Evolutionary conservation across 257 asterid species (phyloP), one percentile per base, ranked within the genome.

Genomic region (Fraxinus anomala): DNA sequence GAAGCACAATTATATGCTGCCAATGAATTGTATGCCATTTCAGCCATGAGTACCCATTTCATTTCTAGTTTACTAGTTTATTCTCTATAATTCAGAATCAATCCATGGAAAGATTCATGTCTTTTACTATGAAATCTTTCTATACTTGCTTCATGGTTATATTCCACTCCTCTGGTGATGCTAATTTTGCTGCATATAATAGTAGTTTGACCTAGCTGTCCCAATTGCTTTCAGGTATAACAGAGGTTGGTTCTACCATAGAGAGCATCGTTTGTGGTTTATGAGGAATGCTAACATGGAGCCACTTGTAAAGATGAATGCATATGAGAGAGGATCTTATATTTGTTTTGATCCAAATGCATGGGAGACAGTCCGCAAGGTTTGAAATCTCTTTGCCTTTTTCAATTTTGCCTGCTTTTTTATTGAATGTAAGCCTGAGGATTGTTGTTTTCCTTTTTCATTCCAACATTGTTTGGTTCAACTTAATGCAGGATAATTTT

Each of bases 301-400:
- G 81, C 99, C 92, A 76, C 97, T 90, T 80, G 96, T 91, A 14
- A 92, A 92, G 87, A 87, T 94, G 65, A 89, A 79, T 77, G 36
- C 93, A 21, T 86, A 89, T 9, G 99, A 96, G 88, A 91, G 96
- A 85, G 98, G 96, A 36, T 91, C 98, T 69, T 96, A 91, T 79
- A 89, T 92, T 80, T 89, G 90, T 82, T 94, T 96, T 80, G 99
- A 96, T 87, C 98, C 99, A 36, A 94, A 89, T 86, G 89, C 96
- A 73, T 96, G 99, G 99, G 98, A 96, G 83, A 96, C 97, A 28
- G 80, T 93, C 72, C 96, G 97, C 83, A 96, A 96, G 98, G 99
- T 96, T 68, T 37, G 85, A 39, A 59, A 80, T 79, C 14, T 28
- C 11, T 2, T 66, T n/a, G 36, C 76, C 9, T 30, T 51, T 42